Conservation (phyloP, 2,329 filamentous ascomycete species). For the Penicillium sp. region DNA sequence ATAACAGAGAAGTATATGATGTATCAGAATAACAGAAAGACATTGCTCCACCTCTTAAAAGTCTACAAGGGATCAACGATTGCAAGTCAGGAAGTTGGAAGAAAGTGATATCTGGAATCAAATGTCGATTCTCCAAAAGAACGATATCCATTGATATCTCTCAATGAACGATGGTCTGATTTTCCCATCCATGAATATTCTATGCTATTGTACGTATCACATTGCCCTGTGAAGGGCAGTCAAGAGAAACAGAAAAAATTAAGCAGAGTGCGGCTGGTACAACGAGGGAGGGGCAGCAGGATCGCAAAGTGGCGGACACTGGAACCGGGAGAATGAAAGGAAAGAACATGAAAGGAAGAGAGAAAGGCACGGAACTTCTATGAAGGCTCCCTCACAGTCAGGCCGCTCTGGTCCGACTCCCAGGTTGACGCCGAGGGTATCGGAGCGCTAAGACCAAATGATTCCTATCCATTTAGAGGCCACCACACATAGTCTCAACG, state of each 20-base stretch:
- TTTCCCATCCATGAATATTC: conserved; percentile 28
- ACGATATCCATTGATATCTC: conserved; percentile 13
- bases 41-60: too few species aligned
- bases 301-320: conserved; percentile 26
- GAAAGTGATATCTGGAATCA: conserved; percentile 9
- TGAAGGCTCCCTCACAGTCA: conserved; percentile 33
- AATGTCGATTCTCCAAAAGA: conserved; percentile 14
- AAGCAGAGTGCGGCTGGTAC: conserved; percentile 22
- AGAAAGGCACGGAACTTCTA: conserved; percentile 25
- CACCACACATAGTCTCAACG: conserved; percentile 61
- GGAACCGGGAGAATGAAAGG: conserved; percentile 20
- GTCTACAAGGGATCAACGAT: neutral
- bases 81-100: conserved; percentile 1
- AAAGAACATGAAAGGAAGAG: conserved; percentile 17
- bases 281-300: conserved; percentile 22
- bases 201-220: conserved; percentile 31
- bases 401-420: conserved; percentile 37
- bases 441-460: conserved; percentile 38
- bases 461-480: conserved; percentile 35
- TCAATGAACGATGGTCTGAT: conserved; percentile 25
- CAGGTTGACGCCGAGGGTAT: conserved; percentile 42
- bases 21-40: too few species aligned
- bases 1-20: too few species aligned
- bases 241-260: conserved; percentile 19
- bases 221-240: conserved; percentile 21